These are phyloP conservation scores for Cotoneaster glaucophyllus DNA, from an alignment of 306 rosid genomes.

Conservation along the genomic window DNA sequence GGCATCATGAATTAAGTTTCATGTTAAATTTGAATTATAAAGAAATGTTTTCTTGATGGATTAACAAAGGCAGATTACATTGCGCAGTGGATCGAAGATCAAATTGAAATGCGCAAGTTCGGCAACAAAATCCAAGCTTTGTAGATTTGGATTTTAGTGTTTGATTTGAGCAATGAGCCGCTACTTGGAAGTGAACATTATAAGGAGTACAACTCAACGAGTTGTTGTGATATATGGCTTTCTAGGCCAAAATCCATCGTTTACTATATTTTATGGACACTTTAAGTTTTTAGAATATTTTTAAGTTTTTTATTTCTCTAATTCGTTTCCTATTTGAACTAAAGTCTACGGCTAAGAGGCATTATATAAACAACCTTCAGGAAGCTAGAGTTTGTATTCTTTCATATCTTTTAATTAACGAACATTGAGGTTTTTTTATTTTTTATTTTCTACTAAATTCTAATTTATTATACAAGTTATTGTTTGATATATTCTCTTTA, in stretches of 20 bases:
- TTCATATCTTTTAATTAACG: background rate
- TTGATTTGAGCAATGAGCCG: background rate
- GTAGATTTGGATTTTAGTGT: background rate
- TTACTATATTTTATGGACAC: no score
- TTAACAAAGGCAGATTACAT: background rate
- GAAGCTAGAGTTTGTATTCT: background rate
- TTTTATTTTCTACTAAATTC: background rate
- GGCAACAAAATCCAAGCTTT: background rate
- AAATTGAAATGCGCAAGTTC: no score
- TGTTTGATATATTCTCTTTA: background rate
- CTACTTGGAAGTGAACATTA: background rate
- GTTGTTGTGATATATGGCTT: background rate
- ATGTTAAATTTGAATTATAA: background rate
- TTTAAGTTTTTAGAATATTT: no score
- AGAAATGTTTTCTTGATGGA: background rate
- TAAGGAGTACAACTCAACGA: background rate
- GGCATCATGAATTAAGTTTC: background rate
- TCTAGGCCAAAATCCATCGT: background rate
- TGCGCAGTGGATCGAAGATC: background rate
- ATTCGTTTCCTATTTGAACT: background rate
- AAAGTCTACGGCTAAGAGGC: background rate
- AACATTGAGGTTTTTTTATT: background rate
- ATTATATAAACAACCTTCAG: background rate
- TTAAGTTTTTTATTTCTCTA: background rate
- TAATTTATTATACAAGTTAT: no score